Evolutionary conservation across 192 early-diverging fungal genomes (phyloP), one percentile per base, ranked within the genome.

Genomic region (Backusella tuberculispora): DNA sequence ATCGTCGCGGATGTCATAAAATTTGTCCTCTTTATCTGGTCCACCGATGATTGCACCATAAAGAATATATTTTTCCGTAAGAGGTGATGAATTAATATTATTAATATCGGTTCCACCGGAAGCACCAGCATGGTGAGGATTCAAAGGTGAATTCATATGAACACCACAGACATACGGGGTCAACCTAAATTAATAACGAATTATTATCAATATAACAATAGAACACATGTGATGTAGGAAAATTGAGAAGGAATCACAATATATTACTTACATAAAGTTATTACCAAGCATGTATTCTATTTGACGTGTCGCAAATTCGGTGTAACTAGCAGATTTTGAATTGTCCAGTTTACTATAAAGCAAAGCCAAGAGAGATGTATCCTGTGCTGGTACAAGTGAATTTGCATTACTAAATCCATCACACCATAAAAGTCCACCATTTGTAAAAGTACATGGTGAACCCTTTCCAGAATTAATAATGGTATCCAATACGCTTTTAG

Each of bases 11-110:
- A 76, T 66, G 64, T 90, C 89, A 13, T 64, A 38, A 68, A 85
- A 90, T 2, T 74, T 72, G 50, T 90, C 89, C 26, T 83, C 72
- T 66, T 85, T 82, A 60, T 78, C 77, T 1, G 89, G 89, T 45
- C 89, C 89, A n/a, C 87, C 87, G 15, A 89, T 86, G 21, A 90
- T 66, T 10, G 85, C 85, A 14, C 89, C 89, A 69, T 87, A 88
- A 19, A 90, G 76, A 0, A 85, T 70, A 53, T 87, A 71, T 17
- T 66, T 34, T 40, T 82, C 80, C 4, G 46, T 67, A 4, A 69
- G 53, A 24, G 87, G 88, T 4, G 77, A 76, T 4, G 24, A 42
- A 38, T 80, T 68, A 13, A 86, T 80, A 19, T 86, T 83, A 21
- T 34, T 56, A 7, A 79, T 80, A 43, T 82, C 74, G 6, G 67